Conservation (phyloP, 192 early-diverging fungal species). For the Umbelopsis sp. region DNA sequence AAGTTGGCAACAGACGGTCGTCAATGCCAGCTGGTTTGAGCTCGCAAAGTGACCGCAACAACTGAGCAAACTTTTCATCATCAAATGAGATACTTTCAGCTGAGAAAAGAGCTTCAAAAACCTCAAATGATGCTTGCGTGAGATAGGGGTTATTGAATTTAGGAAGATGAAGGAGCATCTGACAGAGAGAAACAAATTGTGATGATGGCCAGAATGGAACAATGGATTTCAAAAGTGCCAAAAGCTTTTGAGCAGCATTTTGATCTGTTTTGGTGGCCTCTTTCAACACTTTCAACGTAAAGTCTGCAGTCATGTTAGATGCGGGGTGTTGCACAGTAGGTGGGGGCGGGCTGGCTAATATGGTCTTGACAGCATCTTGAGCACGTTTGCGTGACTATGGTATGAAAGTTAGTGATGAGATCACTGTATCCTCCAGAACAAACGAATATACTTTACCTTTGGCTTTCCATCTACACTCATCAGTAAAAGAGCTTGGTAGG, state of each 20-base stretch:
- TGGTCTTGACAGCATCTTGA: constrained; percentile 75
- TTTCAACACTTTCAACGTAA: constrained; percentile 61
- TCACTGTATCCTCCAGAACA: neutral
- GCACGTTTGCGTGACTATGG: constrained; percentile 74
- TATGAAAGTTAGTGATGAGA: neutral
- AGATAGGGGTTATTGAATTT: constrained; percentile 78
- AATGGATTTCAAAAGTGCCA: constrained; percentile 74
- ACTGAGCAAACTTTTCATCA: constrained; percentile 35
- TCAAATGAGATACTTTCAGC: constrained; percentile 45
- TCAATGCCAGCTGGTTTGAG: constrained; percentile 87
- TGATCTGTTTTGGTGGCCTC: constrained; percentile 55
- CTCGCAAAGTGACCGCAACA: constrained; percentile 59
- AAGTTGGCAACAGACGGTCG: constrained; percentile 75
- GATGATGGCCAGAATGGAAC: constrained; percentile 55
- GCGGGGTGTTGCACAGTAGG: constrained; percentile 75
- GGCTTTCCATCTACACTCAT: constrained; percentile 83
- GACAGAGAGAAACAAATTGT: constrained; percentile 66
- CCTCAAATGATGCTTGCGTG: constrained; percentile 78
- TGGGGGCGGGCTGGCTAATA: constrained; percentile 75
- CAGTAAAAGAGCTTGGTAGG: constrained; percentile 73
- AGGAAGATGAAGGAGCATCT: constrained; percentile 76
- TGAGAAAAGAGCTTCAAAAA: constrained; percentile 66
- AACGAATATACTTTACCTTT: constrained; percentile 55
- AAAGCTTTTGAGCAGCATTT: constrained; percentile 62
- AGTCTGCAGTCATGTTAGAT: constrained; percentile 63